Evolutionary conservation across 257 asterid species (phyloP), one percentile per base, ranked within the genome.

Genomic region (Solanum virginianum): DNA sequence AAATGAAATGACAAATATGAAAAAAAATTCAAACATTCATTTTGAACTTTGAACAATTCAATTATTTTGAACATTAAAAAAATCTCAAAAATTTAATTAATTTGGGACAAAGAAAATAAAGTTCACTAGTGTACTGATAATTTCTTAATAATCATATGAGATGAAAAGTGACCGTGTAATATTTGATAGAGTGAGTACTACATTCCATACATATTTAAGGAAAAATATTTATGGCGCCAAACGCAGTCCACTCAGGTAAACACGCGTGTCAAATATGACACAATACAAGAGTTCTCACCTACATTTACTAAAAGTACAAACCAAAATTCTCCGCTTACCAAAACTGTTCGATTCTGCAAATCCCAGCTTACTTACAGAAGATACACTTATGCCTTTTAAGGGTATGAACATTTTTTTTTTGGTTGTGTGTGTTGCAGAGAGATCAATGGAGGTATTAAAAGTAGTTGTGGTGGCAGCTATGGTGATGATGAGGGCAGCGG

Each of bases 401-500:
- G 72, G 36, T 65, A 65, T 29, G n/a, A 14, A 6, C 29, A 13
- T 20, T 8, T 2, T 18, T 8, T 57, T 20, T 17, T 8, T 57
- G 1, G 9, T 36, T 69, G 41, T 66, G 41, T 15, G 43, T 65
- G 10, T 69, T 72, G 47, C 5, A n/a, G 41, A 72, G 43, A 74
- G 41, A 74, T 7, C 14, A 12, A 17, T 49, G 13, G 56, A 72
- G 57, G 12, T 74, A 14, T 45, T 74, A 47, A 74, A 47, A 47
- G 59, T 47, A n/a, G n/a, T 74, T 74, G 14, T 74, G 59, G 60
- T 14, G 8, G 81, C 4, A 59, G 41, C 43, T 22, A 74, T 85
- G 81, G 65, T 65, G 72, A 26, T 84, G 86, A 18, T 88, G 20
- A 93, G 93, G 66, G 87, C 74, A 71, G 93, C 89, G 74, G 89